Conservation (phyloP, 1,284 basidiomycete genomes). For the Cutaneotrichosporon sp. region DNA sequence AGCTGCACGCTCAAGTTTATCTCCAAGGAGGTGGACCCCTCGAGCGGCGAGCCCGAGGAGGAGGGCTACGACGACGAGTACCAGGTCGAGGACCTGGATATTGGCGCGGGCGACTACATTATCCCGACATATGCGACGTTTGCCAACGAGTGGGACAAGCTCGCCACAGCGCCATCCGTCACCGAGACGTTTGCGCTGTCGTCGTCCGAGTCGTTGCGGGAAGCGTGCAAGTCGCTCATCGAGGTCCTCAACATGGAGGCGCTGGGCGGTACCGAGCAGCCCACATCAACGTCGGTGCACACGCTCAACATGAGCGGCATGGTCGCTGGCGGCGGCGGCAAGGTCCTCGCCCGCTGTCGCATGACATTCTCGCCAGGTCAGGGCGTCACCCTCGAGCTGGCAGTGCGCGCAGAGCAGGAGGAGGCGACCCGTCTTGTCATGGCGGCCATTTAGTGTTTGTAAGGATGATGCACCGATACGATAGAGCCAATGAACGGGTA, state of each 20-base stretch:
- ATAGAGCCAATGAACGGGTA: not conserved
- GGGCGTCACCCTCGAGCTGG: constrained; percentile 93
- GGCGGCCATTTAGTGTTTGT: constrained; percentile 66
- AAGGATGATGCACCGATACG: constrained; percentile 1
- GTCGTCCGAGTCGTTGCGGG: constrained; percentile 75
- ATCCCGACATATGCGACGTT: constrained; percentile 88
- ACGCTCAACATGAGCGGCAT: constrained; percentile 89
- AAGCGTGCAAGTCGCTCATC: constrained; percentile 41
- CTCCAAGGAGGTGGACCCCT: constrained; percentile 95
- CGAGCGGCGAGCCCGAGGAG: constrained; percentile 93
- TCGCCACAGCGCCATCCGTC: constrained; percentile 65
- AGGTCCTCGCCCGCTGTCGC: constrained; percentile 84
- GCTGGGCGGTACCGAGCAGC: constrained; percentile 77
- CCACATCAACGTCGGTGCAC: constrained; percentile 80
- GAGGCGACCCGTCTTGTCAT: constrained; percentile 80
- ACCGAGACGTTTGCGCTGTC: constrained; percentile 94
- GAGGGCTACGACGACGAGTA: constrained; percentile 99
- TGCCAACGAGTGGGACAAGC: constrained; percentile 87
- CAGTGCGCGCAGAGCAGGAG: constrained; percentile 86
- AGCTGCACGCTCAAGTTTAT: constrained; percentile 90
- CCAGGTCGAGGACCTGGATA: constrained; percentile 90
- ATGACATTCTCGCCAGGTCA: constrained; percentile 89
- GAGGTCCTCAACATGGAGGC: constrained; percentile 91
- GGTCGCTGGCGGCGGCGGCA: constrained; percentile 81
- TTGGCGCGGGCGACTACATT: constrained; percentile 87